A percentile compares a stretch with the other conserved stretches of the same genome.
Conservation (phyloP, 352 stramenopile species). For the Pythium oligandrum region DNA sequence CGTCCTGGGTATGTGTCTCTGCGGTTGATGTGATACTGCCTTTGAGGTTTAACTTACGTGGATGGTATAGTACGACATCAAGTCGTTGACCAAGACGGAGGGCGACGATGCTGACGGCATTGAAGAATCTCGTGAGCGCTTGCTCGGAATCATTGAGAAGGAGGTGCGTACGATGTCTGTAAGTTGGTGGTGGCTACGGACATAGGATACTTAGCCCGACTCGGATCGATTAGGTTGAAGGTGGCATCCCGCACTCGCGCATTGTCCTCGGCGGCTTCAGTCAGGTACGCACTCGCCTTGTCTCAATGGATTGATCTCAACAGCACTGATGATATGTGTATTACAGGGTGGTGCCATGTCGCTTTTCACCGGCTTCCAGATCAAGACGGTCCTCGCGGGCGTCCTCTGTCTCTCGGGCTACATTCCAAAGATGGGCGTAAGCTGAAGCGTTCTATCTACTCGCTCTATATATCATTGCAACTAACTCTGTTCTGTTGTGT, state of each 20-base stretch:
- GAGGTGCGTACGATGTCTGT: conserved; percentile 22
- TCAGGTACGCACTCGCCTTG: conserved; percentile 44
- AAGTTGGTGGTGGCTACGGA: not conserved
- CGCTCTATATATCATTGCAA: no score
- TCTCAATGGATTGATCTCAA: not conserved
- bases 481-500: not conserved
- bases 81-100: conserved; percentile 79
- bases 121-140: conserved; percentile 58
- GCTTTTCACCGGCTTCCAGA: conserved; percentile 80
- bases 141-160: conserved; percentile 83
- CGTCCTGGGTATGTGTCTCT: conserved; percentile 68
- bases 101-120: conserved; percentile 90
- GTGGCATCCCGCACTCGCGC: conserved; percentile 76
- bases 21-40: not conserved
- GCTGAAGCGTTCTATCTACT: not conserved
- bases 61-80: conserved; percentile 88
- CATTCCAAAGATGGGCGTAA: conserved; percentile 49
- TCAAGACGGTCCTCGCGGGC: conserved; percentile 50
- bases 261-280: conserved; percentile 95
- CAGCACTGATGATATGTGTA: not conserved
- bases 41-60: not conserved
- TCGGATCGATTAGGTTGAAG: conserved; percentile 21
- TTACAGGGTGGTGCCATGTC: conserved; percentile 85
- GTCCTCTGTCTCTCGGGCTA: conserved; percentile 72
- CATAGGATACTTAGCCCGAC: not conserved